Percentiles rank a stretch among this genome's conserved stretches.
Evolutionary conservation across 1,284 basidiomycete genomes (phyloP).

Genomic region (Heterobasidion occidentale): DNA sequence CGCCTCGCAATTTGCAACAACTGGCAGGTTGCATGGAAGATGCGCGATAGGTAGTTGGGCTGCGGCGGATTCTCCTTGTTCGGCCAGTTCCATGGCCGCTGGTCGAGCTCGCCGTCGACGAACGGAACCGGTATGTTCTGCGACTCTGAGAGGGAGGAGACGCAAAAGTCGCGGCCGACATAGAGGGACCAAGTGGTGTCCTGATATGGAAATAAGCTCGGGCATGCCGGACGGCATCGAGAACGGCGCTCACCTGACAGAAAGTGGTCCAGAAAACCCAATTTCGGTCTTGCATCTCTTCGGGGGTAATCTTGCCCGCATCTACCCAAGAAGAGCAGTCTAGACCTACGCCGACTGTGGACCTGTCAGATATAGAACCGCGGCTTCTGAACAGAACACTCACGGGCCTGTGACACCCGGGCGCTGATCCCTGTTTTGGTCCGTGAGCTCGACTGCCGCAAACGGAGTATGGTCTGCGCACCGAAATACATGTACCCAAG

Average conservation of each 20-base stretch:
- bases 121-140: slow-evolving; percentile 34
- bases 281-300: slow-evolving; percentile 44
- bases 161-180: slow-evolving; percentile 48
- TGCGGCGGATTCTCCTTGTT: slow-evolving; percentile 28
- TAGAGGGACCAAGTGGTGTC: slow-evolving; percentile 56
- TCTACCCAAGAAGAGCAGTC: slow-evolving; percentile 51
- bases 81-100: slow-evolving; percentile 34
- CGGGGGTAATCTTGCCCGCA: slow-evolving; percentile 35
- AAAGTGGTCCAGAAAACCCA: slow-evolving; percentile 51
- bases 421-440: slow-evolving; percentile 39
- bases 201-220: slow-evolving; percentile 16
- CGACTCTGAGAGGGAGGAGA: slow-evolving; percentile 28
- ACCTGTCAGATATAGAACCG: background rate
- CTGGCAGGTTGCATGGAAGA: slow-evolving; percentile 45
- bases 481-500: slow-evolving; percentile 55
- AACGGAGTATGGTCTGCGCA: slow-evolving; percentile 14
- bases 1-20: slow-evolving; percentile 45
- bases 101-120: slow-evolving; percentile 36
- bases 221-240: background rate
- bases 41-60: slow-evolving; percentile 40
- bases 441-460: background rate
- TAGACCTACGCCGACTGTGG: slow-evolving; percentile 46
- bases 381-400: slow-evolving; percentile 8
- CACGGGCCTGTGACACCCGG: slow-evolving; percentile 34
- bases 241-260: slow-evolving; percentile 27